phyloP scores from a whole-genome alignment of 371 early-diverging fungal genomes.

The Zancudomyces culisetae region DNA sequence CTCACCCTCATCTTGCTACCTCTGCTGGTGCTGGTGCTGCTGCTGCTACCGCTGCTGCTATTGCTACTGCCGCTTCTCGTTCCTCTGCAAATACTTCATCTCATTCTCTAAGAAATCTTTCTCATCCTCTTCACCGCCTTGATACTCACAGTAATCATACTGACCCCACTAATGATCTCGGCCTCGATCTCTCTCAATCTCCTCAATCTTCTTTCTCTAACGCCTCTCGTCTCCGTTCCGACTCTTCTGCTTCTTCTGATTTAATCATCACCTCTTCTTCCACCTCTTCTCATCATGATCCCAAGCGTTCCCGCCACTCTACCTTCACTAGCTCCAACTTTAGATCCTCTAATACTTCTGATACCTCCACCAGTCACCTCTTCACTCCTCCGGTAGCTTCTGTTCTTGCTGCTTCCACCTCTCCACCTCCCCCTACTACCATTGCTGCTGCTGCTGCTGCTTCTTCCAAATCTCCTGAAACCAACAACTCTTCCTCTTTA shows the following conservation, averaged over 20 bases:
- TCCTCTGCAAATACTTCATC: slow-evolving; percentile 14
- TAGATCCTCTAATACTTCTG: not conserved
- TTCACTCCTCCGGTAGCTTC: not conserved
- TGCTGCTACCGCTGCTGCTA: not conserved
- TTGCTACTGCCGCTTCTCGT: slow-evolving; percentile 1
- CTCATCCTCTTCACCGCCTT: too few species aligned
- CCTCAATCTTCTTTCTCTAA: not conserved
- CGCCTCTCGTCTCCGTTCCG: too few species aligned
- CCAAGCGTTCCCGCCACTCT: not conserved
- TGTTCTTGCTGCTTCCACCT: slow-evolving; percentile 21
- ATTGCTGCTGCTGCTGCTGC: slow-evolving; percentile 23
- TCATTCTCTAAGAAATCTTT: too few species aligned
- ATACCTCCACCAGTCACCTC: not conserved
- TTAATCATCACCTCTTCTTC: not conserved
- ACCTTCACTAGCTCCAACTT: not conserved
- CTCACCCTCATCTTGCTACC: not conserved
- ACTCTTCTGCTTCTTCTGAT: not conserved
- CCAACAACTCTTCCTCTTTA: too few species aligned
- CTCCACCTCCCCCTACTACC: slow-evolving; percentile 23
- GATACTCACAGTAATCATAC: slow-evolving; percentile 3
- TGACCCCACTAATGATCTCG: not conserved
- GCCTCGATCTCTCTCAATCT: not conserved
- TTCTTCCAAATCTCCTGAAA: too few species aligned
- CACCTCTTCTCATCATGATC: not conserved
- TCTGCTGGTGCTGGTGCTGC: not conserved